Base-by-base conservation (phyloP, 805 yeast species). In the Wickerhamiella dianesei region DNA sequence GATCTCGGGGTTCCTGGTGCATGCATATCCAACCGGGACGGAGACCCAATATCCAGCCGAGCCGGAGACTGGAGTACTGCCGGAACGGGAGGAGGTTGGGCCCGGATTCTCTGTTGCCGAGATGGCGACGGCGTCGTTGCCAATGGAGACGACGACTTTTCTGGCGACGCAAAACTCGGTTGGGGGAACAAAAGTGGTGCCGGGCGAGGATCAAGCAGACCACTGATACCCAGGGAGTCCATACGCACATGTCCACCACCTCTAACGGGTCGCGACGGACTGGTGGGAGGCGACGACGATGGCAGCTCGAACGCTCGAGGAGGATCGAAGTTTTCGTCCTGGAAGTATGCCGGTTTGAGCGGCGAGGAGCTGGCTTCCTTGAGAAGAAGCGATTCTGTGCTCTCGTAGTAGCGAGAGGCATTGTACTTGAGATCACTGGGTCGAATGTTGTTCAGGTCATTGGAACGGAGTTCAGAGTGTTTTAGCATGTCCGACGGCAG, bases 201-300 rank as follows among this genome's bases (percentile, higher is more conserved):
- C 5, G 41, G 25, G 13, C 41, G 41, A 19, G 41, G 25, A n/a
- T n/a, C 16, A 14, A 14, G 25, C 21, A 20, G n/a, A 5, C 41
- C 41, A 39, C 48, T 43, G 45, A 53, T 52, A 0, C 57, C 57
- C 17, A 53, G 43, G 18, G 53, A 40, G 22, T 52, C 57, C n/a
- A 48, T 45, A 39, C 20, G 45, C 19, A 14, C 44, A 39, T 17
- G 44, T 40, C 4, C 44, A 39, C 2, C 20, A 2, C 43, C 43
- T n/a, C n/a, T n/a, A 17, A 32, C 42, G 19, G 46, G 37, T 16
- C 45, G 43, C 12, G 46, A 43, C n/a, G 58, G 58, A 9, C 56
- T 51, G 6, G 41, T 20, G 1, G 60, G 60, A 2, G 59, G 59
- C 3, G 60, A 56, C 2, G 59, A 54, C 3, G 56, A 48, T 9